Percentiles rank a stretch among this genome's conserved stretches.
These are phyloP conservation scores for Xylaria sp. DNA, from an alignment of 2,329 filamentous ascomycete genomes.

Conservation along the genomic window DNA sequence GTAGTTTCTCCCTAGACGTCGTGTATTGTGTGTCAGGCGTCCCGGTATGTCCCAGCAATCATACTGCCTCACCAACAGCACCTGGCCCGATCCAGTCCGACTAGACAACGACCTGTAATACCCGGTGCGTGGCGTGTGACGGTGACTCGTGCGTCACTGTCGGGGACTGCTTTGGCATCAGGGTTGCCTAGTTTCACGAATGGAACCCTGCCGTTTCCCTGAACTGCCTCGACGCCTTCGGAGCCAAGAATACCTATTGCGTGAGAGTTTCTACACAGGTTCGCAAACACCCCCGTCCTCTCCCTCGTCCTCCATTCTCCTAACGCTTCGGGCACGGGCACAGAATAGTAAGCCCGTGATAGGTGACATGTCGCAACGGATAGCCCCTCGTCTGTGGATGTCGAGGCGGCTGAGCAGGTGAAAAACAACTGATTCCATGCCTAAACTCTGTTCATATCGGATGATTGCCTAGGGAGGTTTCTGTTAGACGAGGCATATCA, in stretches of 20 bases:
- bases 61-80: constrained; percentile 4
- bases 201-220: constrained; percentile 23
- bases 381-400: background rate
- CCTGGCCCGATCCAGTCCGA: constrained; percentile 19
- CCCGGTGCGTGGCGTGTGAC: constrained; percentile 13
- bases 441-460: constrained; percentile 16
- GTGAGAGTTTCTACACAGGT: background rate
- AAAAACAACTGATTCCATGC: constrained; percentile 19
- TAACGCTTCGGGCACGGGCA: constrained; percentile 14
- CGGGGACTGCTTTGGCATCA: constrained; percentile 6
- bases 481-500: constrained; percentile 15
- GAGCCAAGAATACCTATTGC: constrained; percentile 13
- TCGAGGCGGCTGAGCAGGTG: background rate
- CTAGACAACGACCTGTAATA: constrained; percentile 13
- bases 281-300: background rate
- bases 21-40: background rate
- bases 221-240: constrained; percentile 13
- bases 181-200: constrained; percentile 8
- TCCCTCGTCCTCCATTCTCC: background rate
- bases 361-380: background rate
- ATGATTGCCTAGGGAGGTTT: constrained; percentile 21
- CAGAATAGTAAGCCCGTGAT: background rate
- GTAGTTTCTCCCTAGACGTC: background rate
- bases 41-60: constrained; percentile 12
- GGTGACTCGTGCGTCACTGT: constrained; percentile 11